phyloP scores from a whole-genome alignment of 257 asterid genomes.

The Handroanthus guayacan region DNA sequence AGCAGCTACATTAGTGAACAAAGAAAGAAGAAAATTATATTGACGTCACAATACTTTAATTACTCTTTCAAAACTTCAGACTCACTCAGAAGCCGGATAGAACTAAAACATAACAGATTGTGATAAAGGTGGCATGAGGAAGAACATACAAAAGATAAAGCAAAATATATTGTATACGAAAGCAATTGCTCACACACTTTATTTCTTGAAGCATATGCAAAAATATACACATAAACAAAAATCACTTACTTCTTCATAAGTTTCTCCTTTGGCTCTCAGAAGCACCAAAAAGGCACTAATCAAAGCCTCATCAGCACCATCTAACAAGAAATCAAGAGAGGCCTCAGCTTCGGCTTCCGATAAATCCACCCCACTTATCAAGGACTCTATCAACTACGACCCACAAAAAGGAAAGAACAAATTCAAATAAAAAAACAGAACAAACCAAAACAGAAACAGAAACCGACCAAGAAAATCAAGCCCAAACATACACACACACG shows the following conservation, averaged over 20 bases:
- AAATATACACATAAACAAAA: neutral
- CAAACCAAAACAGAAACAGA: neutral
- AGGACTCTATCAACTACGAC: constrained; percentile 72
- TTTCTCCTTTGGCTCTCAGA: constrained; percentile 96
- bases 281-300: constrained; percentile 96
- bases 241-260: constrained; percentile 78
- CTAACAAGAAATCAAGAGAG: constrained; percentile 84
- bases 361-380: constrained; percentile 80
- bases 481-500: neutral
- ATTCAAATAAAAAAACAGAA: neutral
- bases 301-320: constrained; percentile 88
- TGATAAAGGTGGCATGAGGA: neutral
- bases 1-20: neutral
- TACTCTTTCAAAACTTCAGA: neutral
- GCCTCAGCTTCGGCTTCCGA: constrained; percentile 87
- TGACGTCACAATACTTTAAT: neutral
- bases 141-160: neutral
- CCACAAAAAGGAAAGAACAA: constrained; percentile 5
- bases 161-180: neutral
- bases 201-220: neutral
- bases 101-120: neutral
- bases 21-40: neutral
- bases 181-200: neutral
- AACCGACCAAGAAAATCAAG: neutral
- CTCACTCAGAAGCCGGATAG: neutral